Evolutionary conservation across 2,329 filamentous ascomycete species (phyloP).

Genomic region (Aspergillus brunneoviolaceus): DNA sequence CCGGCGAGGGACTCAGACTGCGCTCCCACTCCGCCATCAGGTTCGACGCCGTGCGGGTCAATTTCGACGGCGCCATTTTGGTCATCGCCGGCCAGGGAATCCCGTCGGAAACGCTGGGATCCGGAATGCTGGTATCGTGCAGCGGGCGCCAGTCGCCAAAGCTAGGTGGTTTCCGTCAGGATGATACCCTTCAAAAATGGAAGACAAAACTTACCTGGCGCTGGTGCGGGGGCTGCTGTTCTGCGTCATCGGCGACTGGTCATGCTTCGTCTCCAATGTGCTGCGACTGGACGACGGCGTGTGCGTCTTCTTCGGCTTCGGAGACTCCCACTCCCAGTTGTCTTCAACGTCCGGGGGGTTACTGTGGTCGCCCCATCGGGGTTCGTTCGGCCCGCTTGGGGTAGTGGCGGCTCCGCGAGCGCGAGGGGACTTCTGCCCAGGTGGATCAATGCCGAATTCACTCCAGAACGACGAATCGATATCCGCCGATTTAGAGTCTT

Average conservation of each 20-base stretch:
- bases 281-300: constrained; percentile 50
- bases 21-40: constrained; percentile 92
- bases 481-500: constrained; percentile 42
- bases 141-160: constrained; percentile 39
- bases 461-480: constrained; percentile 51
- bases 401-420: constrained; percentile 31
- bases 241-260: constrained; percentile 46
- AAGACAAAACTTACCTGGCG: constrained; percentile 47
- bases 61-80: constrained; percentile 69
- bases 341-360: constrained; percentile 48
- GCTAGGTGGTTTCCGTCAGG: constrained; percentile 32
- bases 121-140: constrained; percentile 26
- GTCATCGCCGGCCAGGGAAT: constrained; percentile 69
- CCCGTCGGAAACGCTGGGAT: constrained; percentile 38
- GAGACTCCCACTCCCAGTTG: constrained; percentile 58
- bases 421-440: constrained; percentile 41
- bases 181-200: constrained; percentile 6
- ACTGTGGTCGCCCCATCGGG: constrained; percentile 26
- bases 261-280: constrained; percentile 50
- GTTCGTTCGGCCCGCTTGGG: constrained; percentile 39
- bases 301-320: constrained; percentile 41
- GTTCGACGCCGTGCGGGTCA: constrained; percentile 79
- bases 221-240: constrained; percentile 55
- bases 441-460: constrained; percentile 52
- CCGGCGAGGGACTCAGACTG: constrained; percentile 55